Evolutionary conservation across 495 filamentous ascomycete genomes (phyloP).

Genomic region (Cryomyces minteri): DNA sequence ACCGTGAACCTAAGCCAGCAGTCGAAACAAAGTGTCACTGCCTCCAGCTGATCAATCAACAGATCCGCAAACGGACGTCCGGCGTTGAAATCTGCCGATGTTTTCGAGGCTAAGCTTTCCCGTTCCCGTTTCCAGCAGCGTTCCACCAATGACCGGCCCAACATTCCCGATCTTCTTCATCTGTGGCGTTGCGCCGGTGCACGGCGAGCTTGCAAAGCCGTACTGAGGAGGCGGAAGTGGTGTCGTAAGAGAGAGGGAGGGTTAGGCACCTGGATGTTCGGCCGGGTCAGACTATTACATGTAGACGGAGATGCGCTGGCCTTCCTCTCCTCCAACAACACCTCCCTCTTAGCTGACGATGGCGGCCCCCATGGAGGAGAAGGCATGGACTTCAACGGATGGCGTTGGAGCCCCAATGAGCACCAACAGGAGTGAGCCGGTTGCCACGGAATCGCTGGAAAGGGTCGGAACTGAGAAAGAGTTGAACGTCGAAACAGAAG

Average conservation of each 20-base stretch:
- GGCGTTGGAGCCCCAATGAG: not conserved
- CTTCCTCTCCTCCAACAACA: not conserved
- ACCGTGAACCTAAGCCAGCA: too few relatives aligned
- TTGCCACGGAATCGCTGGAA: constrained; percentile 13
- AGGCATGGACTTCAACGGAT: constrained; percentile 1
- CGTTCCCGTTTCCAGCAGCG: too few relatives aligned
- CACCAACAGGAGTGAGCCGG: constrained; percentile 11
- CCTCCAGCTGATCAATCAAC: too few relatives aligned
- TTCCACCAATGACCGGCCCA: not conserved
- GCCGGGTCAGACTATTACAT: not conserved
- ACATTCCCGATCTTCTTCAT: not conserved
- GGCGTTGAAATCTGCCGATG: too few relatives aligned
- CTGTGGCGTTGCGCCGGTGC: not conserved
- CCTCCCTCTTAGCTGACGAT: not conserved
- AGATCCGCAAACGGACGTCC: too few relatives aligned
- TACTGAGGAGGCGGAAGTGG: not conserved
- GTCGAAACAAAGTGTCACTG: too few relatives aligned
- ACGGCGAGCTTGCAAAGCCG: not conserved
- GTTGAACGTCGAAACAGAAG: constrained; percentile 7
- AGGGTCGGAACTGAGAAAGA: constrained; percentile 11
- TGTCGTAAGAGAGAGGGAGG: not conserved
- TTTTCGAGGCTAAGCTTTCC: too few relatives aligned
- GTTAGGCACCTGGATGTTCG: not conserved
- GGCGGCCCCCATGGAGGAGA: constrained; percentile 1
- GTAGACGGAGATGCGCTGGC: not conserved